Evolutionary conservation across 192 early-diverging fungal genomes (phyloP), one percentile per base, ranked within the genome.

Genomic region (Phycomyces blakesleeanus): DNA sequence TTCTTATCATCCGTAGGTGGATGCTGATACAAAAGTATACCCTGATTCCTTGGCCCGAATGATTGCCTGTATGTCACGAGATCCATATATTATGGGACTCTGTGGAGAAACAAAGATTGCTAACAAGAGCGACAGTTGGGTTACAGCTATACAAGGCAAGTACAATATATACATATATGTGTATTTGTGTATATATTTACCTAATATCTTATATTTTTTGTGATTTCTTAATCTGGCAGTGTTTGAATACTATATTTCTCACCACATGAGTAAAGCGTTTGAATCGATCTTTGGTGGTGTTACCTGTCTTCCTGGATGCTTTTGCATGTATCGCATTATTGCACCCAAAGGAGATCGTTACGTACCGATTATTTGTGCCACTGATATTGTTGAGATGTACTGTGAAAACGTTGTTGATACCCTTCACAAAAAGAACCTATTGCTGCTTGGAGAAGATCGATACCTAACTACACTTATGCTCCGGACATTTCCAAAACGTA

Each of bases 21-120:
- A 93, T 68, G 91, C 91, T 14, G 91, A 93, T 68, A 97, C 93
- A 29, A 82, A 85, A 54, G 88, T 95, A 16, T 83, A 87, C 26
- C 81, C 82, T 9, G 86, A 91, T 71, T 87, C 90, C 27, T 67
- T 96, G 58, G 78, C 76, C 12, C 80, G 88, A 51, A 91, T 98
- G 85, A 85, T 96, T 63, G 84, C 85, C 52, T 88, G 86, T 53
- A 93, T 98, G 90, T 81, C 86, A 53, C 87, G 90, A 60, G 94
- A 98, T 79, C 79, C 78, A 40, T 69, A 76, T n/a, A 90, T 98
- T 65, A 93, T 96, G 89, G 96, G 96, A 7, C 77, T 97, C 34
- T 97, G 96, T 77, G 96, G 96, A 55, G 96, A 98, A 75, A 97
- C 96, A 24, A 83, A 92, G 72, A 94, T 98, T 72, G 89, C 86